Evolutionary conservation across 345 rosid species (phyloP).

Genomic region (Salix dunnii): DNA sequence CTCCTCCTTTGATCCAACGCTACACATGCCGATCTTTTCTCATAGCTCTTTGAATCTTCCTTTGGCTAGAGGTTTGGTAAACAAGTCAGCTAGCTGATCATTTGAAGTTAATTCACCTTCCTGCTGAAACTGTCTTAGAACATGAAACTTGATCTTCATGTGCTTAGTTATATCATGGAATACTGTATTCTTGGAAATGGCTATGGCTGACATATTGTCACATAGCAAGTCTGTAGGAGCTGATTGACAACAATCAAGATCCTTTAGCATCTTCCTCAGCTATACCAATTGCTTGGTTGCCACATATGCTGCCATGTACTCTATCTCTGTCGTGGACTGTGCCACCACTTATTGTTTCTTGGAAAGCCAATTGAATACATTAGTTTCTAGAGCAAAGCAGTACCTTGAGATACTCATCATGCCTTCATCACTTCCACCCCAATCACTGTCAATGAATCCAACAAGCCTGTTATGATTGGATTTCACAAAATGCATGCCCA

Average conservation of each 20-base stretch:
- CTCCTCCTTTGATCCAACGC: too few species aligned
- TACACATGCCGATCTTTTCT: background rate
- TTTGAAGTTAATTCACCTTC: background rate
- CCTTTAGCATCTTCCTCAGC: background rate
- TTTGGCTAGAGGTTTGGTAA: background rate
- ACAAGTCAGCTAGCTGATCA: background rate
- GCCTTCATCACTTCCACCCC: background rate
- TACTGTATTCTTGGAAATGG: background rate
- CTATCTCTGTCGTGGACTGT: background rate
- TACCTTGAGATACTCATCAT: too few species aligned
- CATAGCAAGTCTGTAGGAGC: fast-evolving
- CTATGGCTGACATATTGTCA: background rate
- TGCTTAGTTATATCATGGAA: background rate
- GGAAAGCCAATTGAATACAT: background rate
- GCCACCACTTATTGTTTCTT: background rate
- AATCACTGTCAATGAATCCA: background rate
- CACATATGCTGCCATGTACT: background rate
- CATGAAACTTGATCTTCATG: background rate
- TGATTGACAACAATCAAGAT: background rate
- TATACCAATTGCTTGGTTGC: background rate
- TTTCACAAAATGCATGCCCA: background rate
- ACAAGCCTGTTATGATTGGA: fast-evolving
- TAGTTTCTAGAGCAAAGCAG: too few species aligned
- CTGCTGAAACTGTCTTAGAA: background rate
- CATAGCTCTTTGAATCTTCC: background rate